Evolutionary conservation across 495 filamentous ascomycete species (phyloP).

Genomic region (Margaritispora aquatica): DNA sequence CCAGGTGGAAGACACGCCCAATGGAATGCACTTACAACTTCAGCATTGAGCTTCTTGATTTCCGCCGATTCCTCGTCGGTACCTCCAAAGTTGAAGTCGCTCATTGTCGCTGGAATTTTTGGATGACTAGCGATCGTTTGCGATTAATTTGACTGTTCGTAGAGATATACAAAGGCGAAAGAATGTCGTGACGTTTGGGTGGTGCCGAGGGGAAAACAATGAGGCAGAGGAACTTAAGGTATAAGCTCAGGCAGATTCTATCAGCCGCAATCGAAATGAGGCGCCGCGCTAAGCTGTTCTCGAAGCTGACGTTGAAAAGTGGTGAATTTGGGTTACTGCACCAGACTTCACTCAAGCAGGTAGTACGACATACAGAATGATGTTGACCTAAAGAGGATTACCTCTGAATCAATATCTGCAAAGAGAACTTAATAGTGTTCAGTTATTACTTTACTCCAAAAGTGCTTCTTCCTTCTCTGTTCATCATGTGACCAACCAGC

Average conservation of each 20-base stretch:
- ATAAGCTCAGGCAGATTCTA: not conserved
- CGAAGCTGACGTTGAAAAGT: too few species aligned
- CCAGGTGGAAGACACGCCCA: not conserved
- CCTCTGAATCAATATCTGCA: too few species aligned
- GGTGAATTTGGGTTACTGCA: too few species aligned
- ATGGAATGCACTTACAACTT: slow-evolving; percentile 59
- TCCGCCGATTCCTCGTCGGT: slow-evolving; percentile 83
- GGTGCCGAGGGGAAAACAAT: not conserved
- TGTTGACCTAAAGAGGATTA: too few species aligned
- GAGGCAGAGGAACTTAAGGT: not conserved
- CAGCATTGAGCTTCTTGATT: slow-evolving; percentile 67
- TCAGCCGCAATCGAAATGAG: not conserved
- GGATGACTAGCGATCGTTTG: not conserved
- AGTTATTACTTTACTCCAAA: too few species aligned
- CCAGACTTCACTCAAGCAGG: too few species aligned
- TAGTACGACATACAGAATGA: too few species aligned
- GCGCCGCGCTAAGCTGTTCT: not conserved
- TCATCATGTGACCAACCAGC: too few species aligned
- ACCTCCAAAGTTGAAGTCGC: slow-evolving; percentile 57
- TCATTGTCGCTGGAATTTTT: slow-evolving; percentile 19
- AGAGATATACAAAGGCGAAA: too few species aligned
- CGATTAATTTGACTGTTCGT: not conserved
- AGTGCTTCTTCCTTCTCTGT: too few species aligned
- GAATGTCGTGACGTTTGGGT: too few species aligned
- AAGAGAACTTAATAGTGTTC: too few species aligned